Evolutionary conservation across 1,284 basidiomycete species (phyloP).

Genomic region (Puccinia polysora): DNA sequence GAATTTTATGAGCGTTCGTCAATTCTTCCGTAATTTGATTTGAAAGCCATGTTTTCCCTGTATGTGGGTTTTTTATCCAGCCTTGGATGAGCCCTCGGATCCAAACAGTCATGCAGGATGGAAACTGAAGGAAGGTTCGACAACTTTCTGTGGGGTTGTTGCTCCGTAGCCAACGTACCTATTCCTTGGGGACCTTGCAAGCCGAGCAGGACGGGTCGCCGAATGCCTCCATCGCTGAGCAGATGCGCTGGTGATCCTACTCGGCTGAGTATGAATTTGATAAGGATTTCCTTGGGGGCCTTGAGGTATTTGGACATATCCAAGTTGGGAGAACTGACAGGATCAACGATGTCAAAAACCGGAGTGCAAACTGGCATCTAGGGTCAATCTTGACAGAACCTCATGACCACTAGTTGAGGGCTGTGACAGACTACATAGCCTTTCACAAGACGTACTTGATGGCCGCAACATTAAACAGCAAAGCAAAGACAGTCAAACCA

Average conservation of each 20-base stretch:
- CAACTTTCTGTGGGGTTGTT: not conserved
- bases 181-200: constrained; percentile 40
- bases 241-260: not conserved
- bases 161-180: constrained; percentile 25
- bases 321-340: no score
- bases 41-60: constrained; percentile 25
- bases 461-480: no score
- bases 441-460: no score
- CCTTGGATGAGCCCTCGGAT: not conserved
- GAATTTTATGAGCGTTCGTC: not conserved
- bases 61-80: not conserved
- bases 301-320: no score
- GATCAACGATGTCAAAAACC: no score
- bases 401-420: no score
- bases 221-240: not conserved
- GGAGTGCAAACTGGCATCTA: no score
- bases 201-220: constrained; percentile 26
- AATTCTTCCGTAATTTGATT: constrained; percentile 5
- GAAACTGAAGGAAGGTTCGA: not conserved
- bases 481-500: no score
- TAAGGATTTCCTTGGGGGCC: constrained; percentile 3
- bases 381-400: no score
- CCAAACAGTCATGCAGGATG: no score
- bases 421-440: no score
- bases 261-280: constrained; percentile 1